These are phyloP conservation scores for Coemansia sp. DNA, from an alignment of 192 early-diverging fungal genomes.

Conservation along the genomic window DNA sequence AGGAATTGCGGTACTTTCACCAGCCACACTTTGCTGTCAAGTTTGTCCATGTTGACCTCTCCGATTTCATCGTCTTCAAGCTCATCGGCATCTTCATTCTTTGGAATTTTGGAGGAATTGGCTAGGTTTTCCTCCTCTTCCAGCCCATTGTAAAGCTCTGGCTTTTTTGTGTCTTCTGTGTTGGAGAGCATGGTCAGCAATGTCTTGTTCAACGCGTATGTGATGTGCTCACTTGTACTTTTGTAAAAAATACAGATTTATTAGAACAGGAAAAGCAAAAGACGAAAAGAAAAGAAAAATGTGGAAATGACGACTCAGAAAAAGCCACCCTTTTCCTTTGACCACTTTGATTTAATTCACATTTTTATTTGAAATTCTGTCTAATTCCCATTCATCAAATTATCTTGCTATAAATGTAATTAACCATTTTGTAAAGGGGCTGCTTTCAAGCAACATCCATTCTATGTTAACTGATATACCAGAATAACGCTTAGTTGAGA, in stretches of 20 bases:
- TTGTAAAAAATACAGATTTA: slow-evolving; percentile 3
- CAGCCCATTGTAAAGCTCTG: slow-evolving; percentile 35
- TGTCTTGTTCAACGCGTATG: neutral
- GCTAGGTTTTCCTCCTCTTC: slow-evolving; percentile 17
- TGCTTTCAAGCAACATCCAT: too few relatives aligned
- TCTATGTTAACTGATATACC: too few relatives aligned
- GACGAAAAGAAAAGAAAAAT: neutral
- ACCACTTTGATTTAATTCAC: too few relatives aligned
- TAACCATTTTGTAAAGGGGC: too few relatives aligned
- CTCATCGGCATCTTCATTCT: slow-evolving; percentile 7
- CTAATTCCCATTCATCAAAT: too few relatives aligned
- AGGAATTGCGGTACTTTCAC: slow-evolving; percentile 93
- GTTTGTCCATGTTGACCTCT: slow-evolving; percentile 67
- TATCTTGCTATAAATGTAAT: too few relatives aligned
- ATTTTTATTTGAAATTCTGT: too few relatives aligned
- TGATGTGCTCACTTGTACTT: neutral
- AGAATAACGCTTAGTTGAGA: too few relatives aligned
- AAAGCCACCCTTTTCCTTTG: neutral
- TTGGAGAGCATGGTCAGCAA: slow-evolving; percentile 26
- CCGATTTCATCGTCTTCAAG: slow-evolving; percentile 64
- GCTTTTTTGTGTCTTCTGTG: slow-evolving; percentile 31
- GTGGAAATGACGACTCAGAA: neutral
- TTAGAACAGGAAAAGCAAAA: neutral
- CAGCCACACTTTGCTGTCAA: slow-evolving; percentile 83
- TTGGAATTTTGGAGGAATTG: neutral